Evolutionary conservation across 176 grass and related monocot genomes (phyloP), one percentile per base, ranked within the genome.

Genomic region (Oryza rufipogon): DNA sequence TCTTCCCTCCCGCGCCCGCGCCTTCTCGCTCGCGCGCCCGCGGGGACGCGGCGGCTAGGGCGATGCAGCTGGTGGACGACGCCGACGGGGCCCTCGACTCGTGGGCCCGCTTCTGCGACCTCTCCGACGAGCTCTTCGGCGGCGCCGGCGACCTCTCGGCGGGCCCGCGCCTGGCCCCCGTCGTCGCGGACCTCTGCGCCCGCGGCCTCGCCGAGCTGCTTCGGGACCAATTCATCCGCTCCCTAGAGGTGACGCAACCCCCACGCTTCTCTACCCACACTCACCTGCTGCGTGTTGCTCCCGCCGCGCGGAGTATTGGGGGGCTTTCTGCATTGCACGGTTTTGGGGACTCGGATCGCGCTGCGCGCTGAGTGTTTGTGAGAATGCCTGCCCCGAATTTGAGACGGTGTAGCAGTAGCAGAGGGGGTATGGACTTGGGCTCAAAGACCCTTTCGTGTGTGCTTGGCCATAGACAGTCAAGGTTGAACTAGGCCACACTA

Each of bases 181-280:
- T 76, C 76, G 87, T 91, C 28, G 82, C 76, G 11, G 52, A 88
- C 32, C 85, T 95, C 79, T 95, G 91, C 77, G 9, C 73, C 41
- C 91, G 83, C 66, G 92, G 91, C 64, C 89, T 95, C 44, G 79
- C 80, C 71, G 74, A 72, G n/a, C 87, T 98, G 32, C 69, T 90
- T 19, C 92, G 90, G 44, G 96, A 95, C 68, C 83, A 93, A 68
- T 95, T 95, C 83, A 91, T 98, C 81, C 82, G 81, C 45, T 90
- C 83, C 25, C 85, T 98, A 70, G 91, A 98, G 92, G 95, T 95
- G 73, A 63, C 17, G 70, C 25, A 14, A 11, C 20, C 34, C 25
- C 39, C 39, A 41, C 39, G 39, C 39, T 41, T 41, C 39, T 41
- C 39, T 41, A 41, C 39, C 39, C 39, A 41, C 22, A 11, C 22